Evolutionary conservation across 139 green algal species (phyloP).

Genomic region (Coelastrella sp.): DNA sequence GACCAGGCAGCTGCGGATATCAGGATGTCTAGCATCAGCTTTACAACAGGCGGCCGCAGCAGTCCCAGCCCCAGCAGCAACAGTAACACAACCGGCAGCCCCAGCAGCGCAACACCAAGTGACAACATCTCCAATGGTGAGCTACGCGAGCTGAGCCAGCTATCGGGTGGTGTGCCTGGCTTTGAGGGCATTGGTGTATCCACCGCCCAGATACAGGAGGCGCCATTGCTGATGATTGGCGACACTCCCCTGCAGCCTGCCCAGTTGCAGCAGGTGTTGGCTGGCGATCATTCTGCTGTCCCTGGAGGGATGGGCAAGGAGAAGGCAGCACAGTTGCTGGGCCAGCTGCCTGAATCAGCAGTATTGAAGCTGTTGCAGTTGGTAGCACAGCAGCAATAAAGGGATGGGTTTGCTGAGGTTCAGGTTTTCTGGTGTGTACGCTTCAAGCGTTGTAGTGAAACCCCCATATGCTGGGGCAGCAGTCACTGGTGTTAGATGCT

Average conservation of each 20-base stretch:
- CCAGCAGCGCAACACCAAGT: neutral
- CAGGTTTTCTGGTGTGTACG: too few relatives aligned
- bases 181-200: neutral
- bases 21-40: constrained; percentile 36
- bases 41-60: constrained; percentile 31
- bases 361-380: constrained; percentile 40
- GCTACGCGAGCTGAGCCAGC: neutral
- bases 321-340: constrained; percentile 42
- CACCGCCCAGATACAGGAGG: neutral
- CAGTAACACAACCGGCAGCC: constrained; percentile 8
- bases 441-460: too few relatives aligned
- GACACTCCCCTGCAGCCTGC: neutral
- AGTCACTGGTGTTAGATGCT: too few relatives aligned
- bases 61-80: neutral
- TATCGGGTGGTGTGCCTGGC: neutral
- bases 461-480: too few relatives aligned
- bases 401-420: neutral
- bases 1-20: constrained; percentile 6
- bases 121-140: neutral
- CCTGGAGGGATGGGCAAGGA: constrained; percentile 12
- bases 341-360: constrained; percentile 31
- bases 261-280: neutral
- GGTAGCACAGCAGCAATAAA: constrained; percentile 10
- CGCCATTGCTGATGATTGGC: constrained; percentile 18
- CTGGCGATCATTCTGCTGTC: neutral